phyloP scores from a whole-genome alignment of 345 rosid genomes.

The Geranium brycei region DNA sequence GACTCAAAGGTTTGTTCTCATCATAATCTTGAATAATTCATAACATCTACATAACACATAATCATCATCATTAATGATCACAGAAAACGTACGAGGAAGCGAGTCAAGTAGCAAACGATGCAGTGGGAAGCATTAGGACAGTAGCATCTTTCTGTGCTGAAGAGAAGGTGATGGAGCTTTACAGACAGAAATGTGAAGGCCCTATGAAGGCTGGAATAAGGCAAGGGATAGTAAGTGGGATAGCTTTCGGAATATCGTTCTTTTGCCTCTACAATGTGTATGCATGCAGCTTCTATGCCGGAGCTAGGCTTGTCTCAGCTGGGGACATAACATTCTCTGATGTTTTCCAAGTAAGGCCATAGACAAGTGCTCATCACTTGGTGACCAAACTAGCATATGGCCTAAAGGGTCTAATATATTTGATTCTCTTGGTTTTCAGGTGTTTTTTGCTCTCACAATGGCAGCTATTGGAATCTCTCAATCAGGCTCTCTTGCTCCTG shows the following conservation, averaged over 20 bases:
- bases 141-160: constrained; percentile 78
- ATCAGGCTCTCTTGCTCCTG: constrained; percentile 43
- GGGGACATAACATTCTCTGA: constrained; percentile 40
- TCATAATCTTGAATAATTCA: background rate
- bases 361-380: background rate
- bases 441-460: constrained; percentile 54
- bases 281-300: constrained; percentile 55
- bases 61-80: background rate
- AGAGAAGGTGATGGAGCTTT: constrained; percentile 56
- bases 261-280: constrained; percentile 38
- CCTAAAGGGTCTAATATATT: too few relatives aligned
- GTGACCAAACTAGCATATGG: too few relatives aligned
- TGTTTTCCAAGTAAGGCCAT: constrained; percentile 42
- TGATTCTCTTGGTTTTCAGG: constrained; percentile 19
- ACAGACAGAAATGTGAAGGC: constrained; percentile 49
- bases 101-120: constrained; percentile 81
- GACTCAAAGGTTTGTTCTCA: constrained; percentile 51
- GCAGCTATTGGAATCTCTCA: constrained; percentile 48
- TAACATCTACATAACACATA: background rate
- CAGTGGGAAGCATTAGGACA: constrained; percentile 75
- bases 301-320: constrained; percentile 44
- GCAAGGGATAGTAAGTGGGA: constrained; percentile 51
- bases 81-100: constrained; percentile 73
- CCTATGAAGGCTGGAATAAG: constrained; percentile 51
- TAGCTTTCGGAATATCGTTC: constrained; percentile 52